Percentiles rank a stretch among this genome's conserved stretches.
These are phyloP conservation scores for Rubia tinctorum DNA, from an alignment of 305 asterid genomes.

Conservation along the genomic window DNA sequence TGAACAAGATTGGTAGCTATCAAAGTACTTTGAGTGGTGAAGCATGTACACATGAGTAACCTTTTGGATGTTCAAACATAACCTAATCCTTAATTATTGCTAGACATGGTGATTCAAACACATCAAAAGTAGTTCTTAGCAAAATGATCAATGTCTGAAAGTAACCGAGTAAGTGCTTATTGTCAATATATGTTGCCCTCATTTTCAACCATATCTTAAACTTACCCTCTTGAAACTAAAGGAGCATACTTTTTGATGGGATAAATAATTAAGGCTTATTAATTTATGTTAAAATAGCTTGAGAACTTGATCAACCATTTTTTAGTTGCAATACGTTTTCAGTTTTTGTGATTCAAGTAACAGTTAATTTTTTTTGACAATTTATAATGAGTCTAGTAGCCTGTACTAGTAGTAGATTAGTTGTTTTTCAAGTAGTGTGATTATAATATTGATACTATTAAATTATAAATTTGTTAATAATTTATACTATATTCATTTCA, in stretches of 20 bases:
- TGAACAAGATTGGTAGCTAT: neutral
- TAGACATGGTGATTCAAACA: neutral
- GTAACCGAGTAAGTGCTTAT: neutral
- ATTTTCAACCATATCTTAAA: neutral
- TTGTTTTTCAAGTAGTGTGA: no score
- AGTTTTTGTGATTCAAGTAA: neutral
- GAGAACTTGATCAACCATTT: neutral
- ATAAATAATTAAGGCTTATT: neutral
- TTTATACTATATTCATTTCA: no score
- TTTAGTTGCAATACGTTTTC: no score
- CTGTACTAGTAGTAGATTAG: no score
- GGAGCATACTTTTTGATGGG: neutral
- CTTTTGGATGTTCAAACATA: neutral
- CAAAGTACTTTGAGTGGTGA: neutral
- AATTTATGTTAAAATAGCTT: neutral
- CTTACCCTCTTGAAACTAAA: neutral
- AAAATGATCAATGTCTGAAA: neutral
- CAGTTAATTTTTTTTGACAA: no score
- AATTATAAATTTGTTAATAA: no score
- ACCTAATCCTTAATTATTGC: neutral
- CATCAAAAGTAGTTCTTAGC: neutral
- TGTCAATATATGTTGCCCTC: neutral
- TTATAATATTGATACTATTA: no score
- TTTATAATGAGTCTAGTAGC: no score
- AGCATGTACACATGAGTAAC: neutral